These are phyloP conservation scores for Paraleonurus japonicus DNA, from an alignment of 257 asterid genomes.

Conservation along the genomic window DNA sequence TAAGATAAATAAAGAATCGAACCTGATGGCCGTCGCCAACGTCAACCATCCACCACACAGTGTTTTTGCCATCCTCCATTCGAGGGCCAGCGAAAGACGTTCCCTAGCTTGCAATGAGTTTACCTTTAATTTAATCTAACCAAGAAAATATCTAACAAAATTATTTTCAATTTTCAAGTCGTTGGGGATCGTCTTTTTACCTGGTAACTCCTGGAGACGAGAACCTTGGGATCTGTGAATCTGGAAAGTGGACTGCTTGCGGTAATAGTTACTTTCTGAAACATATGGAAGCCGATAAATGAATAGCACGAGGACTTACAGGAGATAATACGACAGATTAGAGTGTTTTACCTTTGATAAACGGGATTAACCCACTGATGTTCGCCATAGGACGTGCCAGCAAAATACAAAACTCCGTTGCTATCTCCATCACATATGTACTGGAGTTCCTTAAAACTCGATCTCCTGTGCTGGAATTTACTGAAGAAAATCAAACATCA, in stretches of 20 bases:
- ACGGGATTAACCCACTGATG: slow-evolving; percentile 98
- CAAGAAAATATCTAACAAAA: slow-evolving; percentile 9
- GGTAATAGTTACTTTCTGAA: slow-evolving; percentile 68
- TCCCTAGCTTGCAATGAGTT: slow-evolving; percentile 46
- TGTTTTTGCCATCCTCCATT: slow-evolving; percentile 59
- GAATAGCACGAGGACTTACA: background rate
- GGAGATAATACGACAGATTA: background rate
- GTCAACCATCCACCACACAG: slow-evolving; percentile 97
- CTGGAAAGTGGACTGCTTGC: slow-evolving; percentile 94
- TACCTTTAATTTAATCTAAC: background rate
- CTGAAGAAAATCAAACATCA: slow-evolving; percentile 22
- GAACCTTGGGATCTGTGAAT: slow-evolving; percentile 90
- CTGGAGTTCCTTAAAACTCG: slow-evolving; percentile 92
- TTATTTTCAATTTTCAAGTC: background rate
- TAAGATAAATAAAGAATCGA: too few relatives aligned
- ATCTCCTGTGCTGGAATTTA: slow-evolving; percentile 78
- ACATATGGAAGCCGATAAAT: background rate
- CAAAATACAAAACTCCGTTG: slow-evolving; percentile 87
- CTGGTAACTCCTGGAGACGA: slow-evolving; percentile 92
- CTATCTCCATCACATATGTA: slow-evolving; percentile 93
- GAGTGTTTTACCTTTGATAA: slow-evolving; percentile 65
- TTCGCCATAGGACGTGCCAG: slow-evolving; percentile 92
- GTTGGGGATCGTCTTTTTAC: slow-evolving; percentile 29
- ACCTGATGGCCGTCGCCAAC: slow-evolving; percentile 92
- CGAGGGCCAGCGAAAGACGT: slow-evolving; percentile 92